Conservation (phyloP, 179 eudicot genomes). For the Beta corolliflora region DNA sequence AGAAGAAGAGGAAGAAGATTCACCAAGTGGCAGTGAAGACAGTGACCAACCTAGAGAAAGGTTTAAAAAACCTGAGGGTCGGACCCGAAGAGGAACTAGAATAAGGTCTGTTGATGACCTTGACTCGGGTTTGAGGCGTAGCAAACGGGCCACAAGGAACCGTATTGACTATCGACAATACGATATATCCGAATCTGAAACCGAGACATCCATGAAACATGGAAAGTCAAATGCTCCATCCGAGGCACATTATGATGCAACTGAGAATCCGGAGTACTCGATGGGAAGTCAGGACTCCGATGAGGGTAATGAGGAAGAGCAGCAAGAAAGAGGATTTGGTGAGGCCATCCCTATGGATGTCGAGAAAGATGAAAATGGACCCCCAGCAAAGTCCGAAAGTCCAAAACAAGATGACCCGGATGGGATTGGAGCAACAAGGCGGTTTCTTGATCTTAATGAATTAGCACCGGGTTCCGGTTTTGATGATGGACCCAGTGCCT, state of each 20-base stretch:
- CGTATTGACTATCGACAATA: conserved; percentile 68
- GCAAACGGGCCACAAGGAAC: conserved; percentile 76
- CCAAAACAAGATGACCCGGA: conserved; percentile 47
- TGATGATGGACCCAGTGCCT: conserved; percentile 68
- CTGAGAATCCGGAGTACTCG: conserved; percentile 53
- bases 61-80: conserved; percentile 49
- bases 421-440: conserved; percentile 44
- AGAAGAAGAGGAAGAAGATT: conserved; percentile 56
- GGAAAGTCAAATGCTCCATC: conserved; percentile 41
- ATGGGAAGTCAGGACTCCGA: conserved; percentile 52
- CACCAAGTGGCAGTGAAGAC: conserved; percentile 62
- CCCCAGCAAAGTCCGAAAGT: conserved; percentile 34
- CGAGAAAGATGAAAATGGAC: conserved; percentile 37
- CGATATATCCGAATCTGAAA: conserved; percentile 79
- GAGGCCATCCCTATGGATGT: conserved; percentile 34
- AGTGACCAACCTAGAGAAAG: conserved; percentile 60
- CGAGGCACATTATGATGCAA: conserved; percentile 44
- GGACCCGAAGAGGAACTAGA: conserved; percentile 54
- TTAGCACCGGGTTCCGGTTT: conserved; percentile 87
- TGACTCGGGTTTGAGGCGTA: conserved; percentile 74
- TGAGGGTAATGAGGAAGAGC: conserved; percentile 40
- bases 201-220: conserved; percentile 43
- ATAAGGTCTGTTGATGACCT: conserved; percentile 54
- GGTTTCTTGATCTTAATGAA: conserved; percentile 91
- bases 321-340: conserved; percentile 36